Percentiles rank a stretch among this genome's conserved stretches.
phyloP scores from a whole-genome alignment of 257 asterid genomes.

The Jacaranda copaia region DNA sequence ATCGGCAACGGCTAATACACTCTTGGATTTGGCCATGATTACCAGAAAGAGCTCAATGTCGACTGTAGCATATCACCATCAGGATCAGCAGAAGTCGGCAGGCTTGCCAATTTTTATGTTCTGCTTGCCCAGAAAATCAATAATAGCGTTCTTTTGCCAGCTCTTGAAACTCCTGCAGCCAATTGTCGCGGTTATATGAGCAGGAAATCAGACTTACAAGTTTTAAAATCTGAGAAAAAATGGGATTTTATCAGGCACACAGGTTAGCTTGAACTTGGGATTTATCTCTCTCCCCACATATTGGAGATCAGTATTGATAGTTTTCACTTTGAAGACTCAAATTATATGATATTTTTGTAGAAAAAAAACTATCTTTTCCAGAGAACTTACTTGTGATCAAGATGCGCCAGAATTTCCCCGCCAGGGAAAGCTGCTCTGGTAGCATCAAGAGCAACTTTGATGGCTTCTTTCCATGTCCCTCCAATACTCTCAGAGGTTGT shows the following conservation, averaged over 20 bases:
- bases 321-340: not conserved
- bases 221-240: conserved; percentile 1
- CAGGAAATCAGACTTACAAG: not conserved
- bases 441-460: conserved; percentile 78
- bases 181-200: not conserved
- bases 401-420: conserved; percentile 86
- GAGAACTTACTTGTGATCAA: conserved; percentile 86
- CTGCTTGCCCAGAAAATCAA: conserved; percentile 59
- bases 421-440: conserved; percentile 88
- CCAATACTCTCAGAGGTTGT: conserved; percentile 57
- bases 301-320: not conserved
- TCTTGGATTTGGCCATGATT: not conserved
- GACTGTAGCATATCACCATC: not conserved
- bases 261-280: not conserved
- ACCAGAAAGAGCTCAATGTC: not conserved
- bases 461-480: conserved; percentile 92
- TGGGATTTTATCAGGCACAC: not conserved
- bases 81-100: conserved; percentile 66
- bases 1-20: not conserved
- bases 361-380: not conserved
- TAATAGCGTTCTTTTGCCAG: conserved; percentile 91
- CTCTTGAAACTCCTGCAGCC: conserved; percentile 91
- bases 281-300: not conserved
- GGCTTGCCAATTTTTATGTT: conserved; percentile 83
- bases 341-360: conserved; percentile 5